Evolutionary conservation across 495 filamentous ascomycete genomes (phyloP), one percentile per base, ranked within the genome.

Genomic region (Entonaema liquescens): DNA sequence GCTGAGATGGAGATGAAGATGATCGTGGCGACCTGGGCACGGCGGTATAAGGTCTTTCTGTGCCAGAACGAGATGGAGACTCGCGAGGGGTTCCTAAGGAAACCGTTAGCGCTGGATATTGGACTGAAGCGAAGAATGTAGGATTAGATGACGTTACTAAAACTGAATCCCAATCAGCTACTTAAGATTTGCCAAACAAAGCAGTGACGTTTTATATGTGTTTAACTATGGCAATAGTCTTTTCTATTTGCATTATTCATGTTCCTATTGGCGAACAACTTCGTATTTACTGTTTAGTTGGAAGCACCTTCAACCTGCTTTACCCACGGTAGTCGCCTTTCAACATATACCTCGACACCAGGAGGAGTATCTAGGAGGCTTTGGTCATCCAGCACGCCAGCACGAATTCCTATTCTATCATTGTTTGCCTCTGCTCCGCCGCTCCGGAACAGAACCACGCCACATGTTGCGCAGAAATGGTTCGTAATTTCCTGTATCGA

Each of bases 1-100:
- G 94, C 94, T 0, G 94, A 97, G 85, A 96, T 97, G 93, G 94
- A 97, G 77, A 83, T 97, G 80, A 89, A 90, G 68, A 84, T 94
- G 54, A 95, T 96, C 63, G 89, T 89, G 40, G 86, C 86, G 2
- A 93, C 91, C 15, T 91, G 94, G 75, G 92, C 91, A 77, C 78
- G 88, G 28, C 78, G 91, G 59, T 97, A 92, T 75, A 89, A 93
- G 28, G 93, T 95, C 73, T 83, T 87, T 71, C 76, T 95, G 47
- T 78, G 89, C 71, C 91, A 95, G 33, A 86, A 86, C 3, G 80
- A 79, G 28, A 86, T 96, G 89, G 85, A 92, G 77, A 95, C 92
- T 0, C 82, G 90, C 47, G 94, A 97, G 82, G 94, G 94, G 0
- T 97, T 97, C 80, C 81, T 97, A 81, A 84, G 93, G 76, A 97